Evolutionary conservation across 2,329 filamentous ascomycete species (phyloP), one percentile per base, ranked within the genome.

Genomic region (Phialophora verrucosa): DNA sequence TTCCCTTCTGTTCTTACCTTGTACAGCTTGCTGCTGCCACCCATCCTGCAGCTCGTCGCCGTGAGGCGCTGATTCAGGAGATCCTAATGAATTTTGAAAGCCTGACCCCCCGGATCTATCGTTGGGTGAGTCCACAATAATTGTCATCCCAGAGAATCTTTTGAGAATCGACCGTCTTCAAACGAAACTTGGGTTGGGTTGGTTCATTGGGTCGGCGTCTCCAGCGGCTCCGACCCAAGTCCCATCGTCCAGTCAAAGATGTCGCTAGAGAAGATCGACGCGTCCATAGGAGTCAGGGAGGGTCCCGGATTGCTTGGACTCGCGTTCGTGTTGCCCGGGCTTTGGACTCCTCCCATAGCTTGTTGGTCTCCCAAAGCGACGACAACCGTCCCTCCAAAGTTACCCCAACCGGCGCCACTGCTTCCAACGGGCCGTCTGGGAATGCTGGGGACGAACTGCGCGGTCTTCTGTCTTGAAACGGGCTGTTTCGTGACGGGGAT

Each of bases 191-290:
- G 29, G 32, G 14, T 10, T 20, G 8, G 29, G 29, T 55, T 10
- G 51, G 10, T 32, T 55, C 14, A 32, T 20, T 29, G 53, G 29
- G 11, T 12, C n/a, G 53, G 53, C 25, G 17, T 7, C 12, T 57
- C 54, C 54, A 57, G 10, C 31, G 29, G 3, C 2, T 57, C 54
- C 32, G 54, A 42, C 54, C 54, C 54, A 25, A 42, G 32, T 10
- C 54, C 54, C 54, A 57, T 57, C 17, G 54, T 32, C 54, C 54
- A 57, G 54, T 57, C 54, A 25, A 57, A 57, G 54, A 57, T 57
- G 31, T 57, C 54, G 32, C 54, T 42, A 6, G 54, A 57, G 17
- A 57, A 57, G 7, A 57, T 57, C 23, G 54, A 4, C 5, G 54
- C 31, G 54, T 57, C 54, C 17, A 57, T 38, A 25, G 54, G 14